Percentiles rank a stretch among this genome's conserved stretches.
Evolutionary conservation across 306 rosid genomes (phyloP).

Genomic region (Castanea crenata): DNA sequence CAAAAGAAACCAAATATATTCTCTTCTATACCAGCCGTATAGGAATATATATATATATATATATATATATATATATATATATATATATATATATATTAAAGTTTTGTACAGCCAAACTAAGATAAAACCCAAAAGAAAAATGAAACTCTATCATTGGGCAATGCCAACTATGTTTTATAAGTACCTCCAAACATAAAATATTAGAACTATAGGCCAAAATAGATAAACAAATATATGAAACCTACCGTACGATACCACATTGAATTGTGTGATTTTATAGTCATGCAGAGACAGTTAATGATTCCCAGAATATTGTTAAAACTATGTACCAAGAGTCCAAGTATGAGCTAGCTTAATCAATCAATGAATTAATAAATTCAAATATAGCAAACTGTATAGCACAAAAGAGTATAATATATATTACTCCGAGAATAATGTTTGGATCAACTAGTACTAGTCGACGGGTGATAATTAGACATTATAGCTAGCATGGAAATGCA

Average conservation of each 20-base stretch:
- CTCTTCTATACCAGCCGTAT: neutral
- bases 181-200: neutral
- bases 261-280: neutral
- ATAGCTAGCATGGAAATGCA: slow-evolving; percentile 12
- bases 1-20: neutral
- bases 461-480: neutral
- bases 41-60: neutral
- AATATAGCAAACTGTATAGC: neutral
- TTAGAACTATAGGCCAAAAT: neutral
- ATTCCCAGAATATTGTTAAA: neutral
- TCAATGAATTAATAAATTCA: neutral
- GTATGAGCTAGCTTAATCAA: neutral
- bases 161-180: neutral
- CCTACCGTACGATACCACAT: neutral
- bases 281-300: neutral
- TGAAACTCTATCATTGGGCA: neutral
- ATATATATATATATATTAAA: neutral
- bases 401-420: neutral
- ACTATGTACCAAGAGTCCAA: neutral
- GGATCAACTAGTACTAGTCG: neutral
- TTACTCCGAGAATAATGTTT: too few species aligned
- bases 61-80: too few species aligned
- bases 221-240: neutral
- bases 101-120: neutral
- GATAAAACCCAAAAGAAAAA: neutral